Evolutionary conservation across 306 rosid genomes (phyloP).

Genomic region (Gleditsia sinensis): DNA sequence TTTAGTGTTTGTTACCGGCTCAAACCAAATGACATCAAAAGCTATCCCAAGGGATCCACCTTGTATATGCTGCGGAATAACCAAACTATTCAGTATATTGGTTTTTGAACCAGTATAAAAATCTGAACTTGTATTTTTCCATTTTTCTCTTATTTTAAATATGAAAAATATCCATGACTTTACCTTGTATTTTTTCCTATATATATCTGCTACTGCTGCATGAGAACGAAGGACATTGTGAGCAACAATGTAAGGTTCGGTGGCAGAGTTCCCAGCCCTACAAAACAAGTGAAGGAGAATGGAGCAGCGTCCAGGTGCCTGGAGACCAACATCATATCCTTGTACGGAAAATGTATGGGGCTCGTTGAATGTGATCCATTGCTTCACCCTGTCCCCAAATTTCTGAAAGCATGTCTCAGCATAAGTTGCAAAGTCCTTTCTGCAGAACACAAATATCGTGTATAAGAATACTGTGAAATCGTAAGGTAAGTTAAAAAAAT

Average conservation of each 20-base stretch:
- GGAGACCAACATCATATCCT: slow-evolving; percentile 86
- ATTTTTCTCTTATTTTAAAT: neutral
- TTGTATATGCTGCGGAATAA: slow-evolving; percentile 53
- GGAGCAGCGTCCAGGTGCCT: slow-evolving; percentile 94
- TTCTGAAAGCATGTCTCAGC: slow-evolving; percentile 85
- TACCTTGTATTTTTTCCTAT: slow-evolving; percentile 77
- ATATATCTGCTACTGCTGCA: slow-evolving; percentile 60
- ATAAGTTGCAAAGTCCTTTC: slow-evolving; percentile 71
- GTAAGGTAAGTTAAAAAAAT: neutral
- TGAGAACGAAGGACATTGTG: slow-evolving; percentile 82
- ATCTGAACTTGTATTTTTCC: neutral
- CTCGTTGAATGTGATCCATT: slow-evolving; percentile 96
- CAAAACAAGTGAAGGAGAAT: slow-evolving; percentile 62
- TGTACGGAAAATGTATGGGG: slow-evolving; percentile 80
- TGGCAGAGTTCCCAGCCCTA: slow-evolving; percentile 74
- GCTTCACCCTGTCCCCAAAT: slow-evolving; percentile 95
- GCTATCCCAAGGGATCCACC: slow-evolving; percentile 79
- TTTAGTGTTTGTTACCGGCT: slow-evolving; percentile 62
- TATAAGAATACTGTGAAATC: slow-evolving; percentile 11
- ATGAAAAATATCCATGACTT: neutral
- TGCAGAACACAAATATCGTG: slow-evolving; percentile 33
- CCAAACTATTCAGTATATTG: neutral
- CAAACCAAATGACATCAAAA: slow-evolving; percentile 86
- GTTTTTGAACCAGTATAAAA: neutral
- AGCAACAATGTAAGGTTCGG: slow-evolving; percentile 88